phyloP scores from a whole-genome alignment of 2,329 filamentous ascomycete species.

The Hymenotorrendiella dingleyae region DNA sequence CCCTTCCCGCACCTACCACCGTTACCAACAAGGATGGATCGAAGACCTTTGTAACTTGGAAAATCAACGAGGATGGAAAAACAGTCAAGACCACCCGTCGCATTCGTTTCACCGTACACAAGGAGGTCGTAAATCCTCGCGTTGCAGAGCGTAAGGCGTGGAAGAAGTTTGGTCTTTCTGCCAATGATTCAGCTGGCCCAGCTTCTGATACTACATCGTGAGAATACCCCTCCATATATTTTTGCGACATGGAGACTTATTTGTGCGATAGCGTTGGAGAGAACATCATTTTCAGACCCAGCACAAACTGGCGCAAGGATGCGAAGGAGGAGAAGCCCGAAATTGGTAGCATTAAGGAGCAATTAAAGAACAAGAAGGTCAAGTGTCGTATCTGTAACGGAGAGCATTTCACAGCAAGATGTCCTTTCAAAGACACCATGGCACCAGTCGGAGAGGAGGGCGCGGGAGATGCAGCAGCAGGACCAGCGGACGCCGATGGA shows the following conservation, averaged over 20 bases:
- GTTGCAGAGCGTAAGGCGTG: slow-evolving; percentile 92
- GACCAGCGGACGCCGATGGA: slow-evolving; percentile 40
- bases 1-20: slow-evolving; percentile 79
- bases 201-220: slow-evolving; percentile 77
- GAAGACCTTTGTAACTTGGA: slow-evolving; percentile 88
- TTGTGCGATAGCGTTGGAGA: slow-evolving; percentile 60
- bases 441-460: slow-evolving; percentile 67
- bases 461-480: slow-evolving; percentile 47
- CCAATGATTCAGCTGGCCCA: slow-evolving; percentile 77
- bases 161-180: slow-evolving; percentile 87
- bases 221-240: slow-evolving; percentile 7
- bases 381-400: slow-evolving; percentile 99
- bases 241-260: slow-evolving; percentile 10
- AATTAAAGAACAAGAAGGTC: slow-evolving; percentile 98
- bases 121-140: slow-evolving; percentile 90
- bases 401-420: slow-evolving; percentile 98
- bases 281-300: slow-evolving; percentile 96
- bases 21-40: slow-evolving; percentile 98
- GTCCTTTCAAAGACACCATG: slow-evolving; percentile 99
- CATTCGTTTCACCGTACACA: slow-evolving; percentile 86
- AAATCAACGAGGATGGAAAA: slow-evolving; percentile 86
- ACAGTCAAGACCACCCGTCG: slow-evolving; percentile 97
- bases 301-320: slow-evolving; percentile 88
- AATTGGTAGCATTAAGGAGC: slow-evolving; percentile 69
- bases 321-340: slow-evolving; percentile 76